Conservation (phyloP, 441 rosid species). For the Breynia disticha region DNA sequence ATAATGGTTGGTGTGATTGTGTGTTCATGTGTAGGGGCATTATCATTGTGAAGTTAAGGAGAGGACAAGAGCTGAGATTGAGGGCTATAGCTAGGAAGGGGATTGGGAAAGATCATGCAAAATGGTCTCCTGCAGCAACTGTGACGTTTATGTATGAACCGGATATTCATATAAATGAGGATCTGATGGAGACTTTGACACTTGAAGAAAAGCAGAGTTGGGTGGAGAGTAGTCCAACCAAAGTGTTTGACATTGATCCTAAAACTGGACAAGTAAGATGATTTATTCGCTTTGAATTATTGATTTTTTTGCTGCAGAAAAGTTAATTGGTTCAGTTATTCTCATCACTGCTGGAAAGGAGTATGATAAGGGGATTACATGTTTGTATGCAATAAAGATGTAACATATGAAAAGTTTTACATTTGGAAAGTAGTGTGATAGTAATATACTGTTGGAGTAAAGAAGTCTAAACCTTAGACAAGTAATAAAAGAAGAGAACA, state of each 20-base stretch:
- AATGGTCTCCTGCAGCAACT: conserved; percentile 98
- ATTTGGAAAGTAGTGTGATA: too few relatives aligned
- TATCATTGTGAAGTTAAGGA: conserved; percentile 72
- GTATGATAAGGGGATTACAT: too few relatives aligned
- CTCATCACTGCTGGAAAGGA: too few relatives aligned
- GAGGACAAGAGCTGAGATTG: conserved; percentile 78
- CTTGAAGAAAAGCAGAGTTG: conserved; percentile 57
- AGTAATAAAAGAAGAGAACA: too few relatives aligned
- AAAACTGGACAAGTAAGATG: conserved; percentile 52
- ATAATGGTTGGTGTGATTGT: neutral
- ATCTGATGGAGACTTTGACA: conserved; percentile 66
- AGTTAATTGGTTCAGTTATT: too few relatives aligned
- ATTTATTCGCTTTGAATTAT: neutral
- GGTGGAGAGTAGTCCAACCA: conserved; percentile 87
- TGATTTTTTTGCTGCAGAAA: too few relatives aligned
- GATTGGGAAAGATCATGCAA: conserved; percentile 91
- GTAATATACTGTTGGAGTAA: too few relatives aligned
- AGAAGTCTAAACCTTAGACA: too few relatives aligned
- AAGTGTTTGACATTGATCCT: conserved; percentile 63
- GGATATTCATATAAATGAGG: conserved; percentile 79
- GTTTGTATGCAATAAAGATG: too few relatives aligned
- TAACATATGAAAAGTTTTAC: too few relatives aligned
- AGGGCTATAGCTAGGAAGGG: conserved; percentile 92
- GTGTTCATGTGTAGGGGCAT: conserved; percentile 47
- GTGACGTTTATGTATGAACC: conserved; percentile 93